Evolutionary conservation across 2,329 filamentous ascomycete species (phyloP).

Genomic region (Dactylellina leptospora): DNA sequence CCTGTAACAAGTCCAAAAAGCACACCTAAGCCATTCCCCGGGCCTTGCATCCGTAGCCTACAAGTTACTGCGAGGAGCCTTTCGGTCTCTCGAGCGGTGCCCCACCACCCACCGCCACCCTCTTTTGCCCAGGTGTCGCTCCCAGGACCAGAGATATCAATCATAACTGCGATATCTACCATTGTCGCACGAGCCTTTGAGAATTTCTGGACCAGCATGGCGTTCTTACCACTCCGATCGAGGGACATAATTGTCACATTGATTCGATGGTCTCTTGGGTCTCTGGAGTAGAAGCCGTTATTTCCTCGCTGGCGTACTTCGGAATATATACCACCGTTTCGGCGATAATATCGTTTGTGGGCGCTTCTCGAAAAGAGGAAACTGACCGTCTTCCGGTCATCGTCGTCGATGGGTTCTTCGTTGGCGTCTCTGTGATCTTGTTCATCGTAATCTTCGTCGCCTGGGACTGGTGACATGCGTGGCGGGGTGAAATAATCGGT

Average conservation of each 20-base stretch:
- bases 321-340: slow-evolving; percentile 48
- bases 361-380: slow-evolving; percentile 39
- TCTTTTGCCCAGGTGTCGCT: slow-evolving; percentile 46
- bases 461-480: slow-evolving; percentile 40
- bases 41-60: slow-evolving; percentile 43
- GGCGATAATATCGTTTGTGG: slow-evolving; percentile 46
- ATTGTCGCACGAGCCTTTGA: slow-evolving; percentile 35
- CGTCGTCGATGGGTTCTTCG: slow-evolving; percentile 48
- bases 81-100: slow-evolving; percentile 43
- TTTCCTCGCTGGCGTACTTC: slow-evolving; percentile 33
- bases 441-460: slow-evolving; percentile 45
- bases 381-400: slow-evolving; percentile 42
- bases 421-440: slow-evolving; percentile 46
- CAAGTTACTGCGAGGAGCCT: slow-evolving; percentile 43
- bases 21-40: slow-evolving; percentile 42
- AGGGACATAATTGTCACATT: slow-evolving; percentile 43
- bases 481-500: slow-evolving; percentile 49
- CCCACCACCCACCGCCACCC: slow-evolving; percentile 48
- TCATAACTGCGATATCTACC: slow-evolving; percentile 48
- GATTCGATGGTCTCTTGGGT: slow-evolving; percentile 40
- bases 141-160: slow-evolving; percentile 47
- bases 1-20: slow-evolving; percentile 49
- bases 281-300: slow-evolving; percentile 30
- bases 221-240: slow-evolving; percentile 51
- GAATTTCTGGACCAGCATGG: slow-evolving; percentile 47